A percentile compares a stretch with the other conserved stretches of the same genome.
Conservation (phyloP, 352 stramenopile genomes). For the Globisporangium recalcitrans region DNA sequence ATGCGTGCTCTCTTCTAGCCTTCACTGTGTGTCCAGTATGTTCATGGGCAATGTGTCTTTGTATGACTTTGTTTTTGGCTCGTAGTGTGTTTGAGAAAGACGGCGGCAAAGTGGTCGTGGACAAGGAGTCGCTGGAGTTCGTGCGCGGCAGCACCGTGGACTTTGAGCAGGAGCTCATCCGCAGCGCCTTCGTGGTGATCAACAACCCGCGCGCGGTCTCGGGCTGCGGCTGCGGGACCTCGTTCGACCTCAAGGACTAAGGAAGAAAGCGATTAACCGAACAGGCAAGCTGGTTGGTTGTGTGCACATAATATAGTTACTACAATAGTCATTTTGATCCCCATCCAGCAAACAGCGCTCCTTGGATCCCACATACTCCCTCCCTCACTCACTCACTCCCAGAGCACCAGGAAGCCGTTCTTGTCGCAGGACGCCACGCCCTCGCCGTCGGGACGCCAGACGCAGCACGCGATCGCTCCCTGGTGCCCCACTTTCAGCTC, state of each 20-base stretch:
- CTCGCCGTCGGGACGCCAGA: constrained; percentile 65
- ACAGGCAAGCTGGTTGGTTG: too few relatives aligned
- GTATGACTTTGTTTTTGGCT: background rate
- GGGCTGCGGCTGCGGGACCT: constrained; percentile 96
- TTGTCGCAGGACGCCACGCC: constrained; percentile 74
- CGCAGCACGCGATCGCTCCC: constrained; percentile 67
- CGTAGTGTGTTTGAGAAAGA: constrained; percentile 83
- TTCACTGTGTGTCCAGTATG: background rate
- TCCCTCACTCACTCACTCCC: constrained; percentile 52
- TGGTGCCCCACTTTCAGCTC: constrained; percentile 59
- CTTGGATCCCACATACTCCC: too few relatives aligned
- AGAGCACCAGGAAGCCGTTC: constrained; percentile 77
- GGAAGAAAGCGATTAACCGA: too few relatives aligned
- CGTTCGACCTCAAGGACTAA: constrained; percentile 96
- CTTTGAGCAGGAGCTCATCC: constrained; percentile 97
- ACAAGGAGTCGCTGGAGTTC: constrained; percentile 92
- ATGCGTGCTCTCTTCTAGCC: background rate
- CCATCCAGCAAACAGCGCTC: too few relatives aligned
- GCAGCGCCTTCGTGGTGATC: constrained; percentile 92
- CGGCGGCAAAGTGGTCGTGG: constrained; percentile 85
- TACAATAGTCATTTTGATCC: background rate
- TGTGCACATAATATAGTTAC: constrained; percentile 2
- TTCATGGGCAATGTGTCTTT: background rate
- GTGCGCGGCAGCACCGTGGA: constrained; percentile 93
- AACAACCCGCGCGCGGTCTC: constrained; percentile 97